Percentiles rank a stretch among this genome's conserved stretches.
phyloP scores from a whole-genome alignment of 768 basidiomycete species.

The Cystofilobasidium ferigula region DNA sequence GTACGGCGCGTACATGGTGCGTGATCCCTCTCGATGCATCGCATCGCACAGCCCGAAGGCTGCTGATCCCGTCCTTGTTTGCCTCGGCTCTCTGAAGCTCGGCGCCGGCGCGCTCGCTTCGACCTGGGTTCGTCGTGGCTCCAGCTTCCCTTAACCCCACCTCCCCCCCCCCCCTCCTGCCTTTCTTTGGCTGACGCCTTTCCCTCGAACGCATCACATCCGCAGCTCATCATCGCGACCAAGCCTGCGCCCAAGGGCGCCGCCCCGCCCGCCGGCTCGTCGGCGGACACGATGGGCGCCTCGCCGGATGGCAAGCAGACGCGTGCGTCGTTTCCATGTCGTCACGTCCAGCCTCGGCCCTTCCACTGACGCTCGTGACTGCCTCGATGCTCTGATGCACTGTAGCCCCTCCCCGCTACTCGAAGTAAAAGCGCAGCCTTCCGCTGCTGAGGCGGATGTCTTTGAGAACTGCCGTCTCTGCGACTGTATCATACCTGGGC shows the following conservation, averaged over 20 bases:
- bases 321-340: background rate
- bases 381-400: background rate
- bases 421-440: background rate
- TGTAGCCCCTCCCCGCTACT: slow-evolving; percentile 1
- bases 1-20: background rate
- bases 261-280: background rate
- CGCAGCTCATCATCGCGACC: slow-evolving; percentile 3
- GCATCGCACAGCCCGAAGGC: background rate
- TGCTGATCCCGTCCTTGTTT: background rate
- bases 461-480: background rate
- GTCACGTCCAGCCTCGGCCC: too few species aligned
- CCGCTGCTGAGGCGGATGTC: too few species aligned
- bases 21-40: background rate
- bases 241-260: background rate
- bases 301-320: slow-evolving; percentile 4
- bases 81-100: background rate
- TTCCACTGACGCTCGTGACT: background rate
- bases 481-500: too few species aligned
- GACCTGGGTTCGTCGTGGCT: background rate
- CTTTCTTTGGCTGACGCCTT: too few species aligned
- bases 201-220: background rate
- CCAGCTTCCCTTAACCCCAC: background rate
- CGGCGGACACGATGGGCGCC: background rate
- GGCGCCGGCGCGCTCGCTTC: background rate
- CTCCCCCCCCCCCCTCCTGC: background rate